phyloP scores from a whole-genome alignment of 2,329 filamentous ascomycete species.

The Colletotrichum falcatum region DNA sequence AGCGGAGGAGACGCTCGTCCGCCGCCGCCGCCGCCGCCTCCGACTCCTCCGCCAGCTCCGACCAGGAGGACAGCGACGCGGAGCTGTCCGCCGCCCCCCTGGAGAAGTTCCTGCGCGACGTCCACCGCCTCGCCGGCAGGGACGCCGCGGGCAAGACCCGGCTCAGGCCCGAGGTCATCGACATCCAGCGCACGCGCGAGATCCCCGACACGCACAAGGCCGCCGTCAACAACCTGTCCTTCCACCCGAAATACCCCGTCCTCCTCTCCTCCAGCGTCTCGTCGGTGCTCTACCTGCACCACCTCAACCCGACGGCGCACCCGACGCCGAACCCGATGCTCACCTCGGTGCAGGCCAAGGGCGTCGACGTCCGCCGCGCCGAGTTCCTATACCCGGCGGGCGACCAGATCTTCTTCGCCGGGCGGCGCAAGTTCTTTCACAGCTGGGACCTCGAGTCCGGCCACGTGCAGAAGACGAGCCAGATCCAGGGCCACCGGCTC shows the following conservation, averaged over 20 bases:
- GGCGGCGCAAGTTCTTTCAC: conserved; percentile 91
- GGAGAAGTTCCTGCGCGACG: conserved; percentile 82
- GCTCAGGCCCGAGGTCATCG: conserved; percentile 86
- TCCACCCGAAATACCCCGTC: conserved; percentile 90
- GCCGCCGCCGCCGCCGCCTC: conserved; percentile 60
- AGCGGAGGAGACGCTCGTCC: conserved; percentile 65
- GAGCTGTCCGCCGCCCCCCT: conserved; percentile 80
- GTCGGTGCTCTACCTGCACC: conserved; percentile 88
- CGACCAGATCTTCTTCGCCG: conserved; percentile 87
- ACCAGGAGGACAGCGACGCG: conserved; percentile 68
- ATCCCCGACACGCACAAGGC: conserved; percentile 83
- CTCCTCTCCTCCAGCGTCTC: conserved; percentile 90
- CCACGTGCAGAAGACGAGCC: conserved; percentile 82
- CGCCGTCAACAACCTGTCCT: conserved; percentile 84
- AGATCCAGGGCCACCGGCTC: conserved; percentile 79
- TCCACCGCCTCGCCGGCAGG: conserved; percentile 71
- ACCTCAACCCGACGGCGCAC: conserved; percentile 80
- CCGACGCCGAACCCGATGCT: conserved; percentile 88
- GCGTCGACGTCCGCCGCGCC: conserved; percentile 86
- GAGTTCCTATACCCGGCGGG: conserved; percentile 80
- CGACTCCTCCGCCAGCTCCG: conserved; percentile 47
- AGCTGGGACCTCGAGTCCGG: conserved; percentile 91
- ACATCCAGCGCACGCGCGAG: conserved; percentile 90
- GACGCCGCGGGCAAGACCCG: conserved; percentile 67
- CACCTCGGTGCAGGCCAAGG: conserved; percentile 87